A percentile compares a stretch with the other conserved stretches of the same genome.
phyloP scores from a whole-genome alignment of 2,329 filamentous ascomycete genomes.

The Hymenoscyphus occultus region DNA sequence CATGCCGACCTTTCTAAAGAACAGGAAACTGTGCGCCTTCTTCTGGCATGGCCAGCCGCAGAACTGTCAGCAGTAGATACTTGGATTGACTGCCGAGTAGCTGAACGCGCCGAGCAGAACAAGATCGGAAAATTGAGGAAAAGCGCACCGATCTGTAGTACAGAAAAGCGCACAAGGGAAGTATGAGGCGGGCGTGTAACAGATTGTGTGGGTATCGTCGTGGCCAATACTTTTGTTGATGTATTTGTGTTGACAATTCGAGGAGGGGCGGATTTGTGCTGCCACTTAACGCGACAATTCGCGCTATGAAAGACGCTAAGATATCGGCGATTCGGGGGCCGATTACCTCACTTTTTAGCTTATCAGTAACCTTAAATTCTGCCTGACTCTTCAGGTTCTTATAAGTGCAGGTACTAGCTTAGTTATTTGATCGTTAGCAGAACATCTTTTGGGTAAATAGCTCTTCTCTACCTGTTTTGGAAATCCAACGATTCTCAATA shows the following conservation, averaged over 20 bases:
- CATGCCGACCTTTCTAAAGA: neutral
- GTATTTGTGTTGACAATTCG: conserved; percentile 2
- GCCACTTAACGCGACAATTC: neutral
- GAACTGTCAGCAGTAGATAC: neutral
- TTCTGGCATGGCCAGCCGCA: neutral
- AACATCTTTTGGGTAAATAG: too few species aligned
- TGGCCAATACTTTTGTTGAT: neutral
- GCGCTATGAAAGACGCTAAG: conserved; percentile 5
- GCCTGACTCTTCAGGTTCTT: too few species aligned
- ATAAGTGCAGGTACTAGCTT: too few species aligned
- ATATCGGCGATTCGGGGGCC: neutral
- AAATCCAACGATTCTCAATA: too few species aligned
- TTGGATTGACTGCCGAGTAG: neutral
- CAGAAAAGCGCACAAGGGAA: neutral
- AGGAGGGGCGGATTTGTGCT: neutral
- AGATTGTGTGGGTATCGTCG: neutral
- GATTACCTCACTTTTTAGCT: neutral
- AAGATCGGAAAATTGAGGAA: too few species aligned
- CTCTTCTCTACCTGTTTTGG: too few species aligned
- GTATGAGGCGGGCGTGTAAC: neutral
- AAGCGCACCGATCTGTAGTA: neutral
- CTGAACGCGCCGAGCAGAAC: neutral
- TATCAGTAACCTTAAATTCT: too few species aligned
- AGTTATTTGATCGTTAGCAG: too few species aligned
- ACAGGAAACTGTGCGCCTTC: neutral